These are phyloP conservation scores for Pythium oligandrum DNA, from an alignment of 352 stramenopile species.

Conservation along the genomic window DNA sequence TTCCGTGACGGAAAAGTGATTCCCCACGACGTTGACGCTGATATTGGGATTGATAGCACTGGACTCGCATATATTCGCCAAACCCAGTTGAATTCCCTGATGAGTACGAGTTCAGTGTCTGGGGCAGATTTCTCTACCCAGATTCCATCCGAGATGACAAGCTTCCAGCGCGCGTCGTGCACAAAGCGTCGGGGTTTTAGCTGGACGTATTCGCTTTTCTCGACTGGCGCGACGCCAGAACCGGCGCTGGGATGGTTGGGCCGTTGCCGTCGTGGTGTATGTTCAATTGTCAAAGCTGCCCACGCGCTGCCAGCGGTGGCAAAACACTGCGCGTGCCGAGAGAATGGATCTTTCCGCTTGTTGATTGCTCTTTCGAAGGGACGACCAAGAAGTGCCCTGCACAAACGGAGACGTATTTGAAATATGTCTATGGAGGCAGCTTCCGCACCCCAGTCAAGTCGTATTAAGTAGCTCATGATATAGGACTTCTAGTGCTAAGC, in stretches of 20 bases:
- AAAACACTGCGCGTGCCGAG: conserved; percentile 12
- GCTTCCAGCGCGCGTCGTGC: conserved; percentile 18
- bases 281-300: conserved; percentile 2
- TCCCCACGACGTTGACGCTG: conserved; percentile 18
- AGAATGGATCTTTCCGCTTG: conserved; percentile 23
- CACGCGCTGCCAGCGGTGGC: not conserved
- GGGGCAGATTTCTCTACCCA: conserved; percentile 14
- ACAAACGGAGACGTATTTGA: conserved; percentile 18
- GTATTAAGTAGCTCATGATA: conserved; percentile 3
- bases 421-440: conserved; percentile 19
- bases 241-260: conserved; percentile 4
- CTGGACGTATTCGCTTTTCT: conserved; percentile 27
- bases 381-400: conserved; percentile 16
- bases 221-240: conserved; percentile 9
- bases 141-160: conserved; percentile 14
- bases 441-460: not conserved
- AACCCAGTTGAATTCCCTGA: conserved; percentile 10
- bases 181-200: conserved; percentile 20
- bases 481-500: too few relatives aligned
- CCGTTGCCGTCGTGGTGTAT: conserved; percentile 20
- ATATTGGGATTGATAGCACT: conserved; percentile 12
- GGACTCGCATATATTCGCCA: conserved; percentile 10
- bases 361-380: conserved; percentile 20
- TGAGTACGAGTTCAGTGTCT: conserved; percentile 18
- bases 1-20: conserved; percentile 22